A percentile compares a stretch with the other conserved stretches of the same genome.
Conservation (phyloP, 768 basidiomycete species). For the Boletus sp. region DNA sequence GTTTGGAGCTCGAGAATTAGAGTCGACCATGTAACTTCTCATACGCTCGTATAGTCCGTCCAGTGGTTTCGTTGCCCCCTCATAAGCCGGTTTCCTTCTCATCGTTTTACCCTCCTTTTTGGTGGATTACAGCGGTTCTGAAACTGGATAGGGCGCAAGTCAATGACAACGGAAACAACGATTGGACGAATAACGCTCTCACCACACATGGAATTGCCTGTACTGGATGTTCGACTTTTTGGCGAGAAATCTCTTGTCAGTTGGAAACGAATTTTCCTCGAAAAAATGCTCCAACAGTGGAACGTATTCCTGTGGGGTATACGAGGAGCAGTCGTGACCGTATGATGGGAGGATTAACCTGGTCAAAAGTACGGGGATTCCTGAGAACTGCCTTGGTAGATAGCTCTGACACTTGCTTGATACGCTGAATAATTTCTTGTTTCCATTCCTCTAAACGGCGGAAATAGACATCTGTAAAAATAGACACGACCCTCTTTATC, state of each 20-base stretch:
- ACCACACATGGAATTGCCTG: constrained; percentile 19
- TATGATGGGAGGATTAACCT: neutral
- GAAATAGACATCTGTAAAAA: neutral
- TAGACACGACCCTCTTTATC: neutral
- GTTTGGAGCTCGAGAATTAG: neutral
- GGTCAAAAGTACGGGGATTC: neutral
- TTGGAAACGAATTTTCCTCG: constrained; percentile 8
- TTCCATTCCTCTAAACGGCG: neutral
- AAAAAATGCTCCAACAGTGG: constrained; percentile 13
- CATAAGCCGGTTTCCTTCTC: neutral
- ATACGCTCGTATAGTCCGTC: neutral
- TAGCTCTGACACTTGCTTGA: neutral
- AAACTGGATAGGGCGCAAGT: neutral
- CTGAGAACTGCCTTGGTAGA: accelerated
- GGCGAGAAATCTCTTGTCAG: constrained; percentile 12
- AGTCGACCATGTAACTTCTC: neutral
- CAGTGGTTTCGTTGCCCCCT: neutral
- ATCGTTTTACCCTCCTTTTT: neutral
- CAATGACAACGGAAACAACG: accelerated
- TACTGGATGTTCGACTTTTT: constrained; percentile 9
- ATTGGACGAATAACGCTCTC: neutral
- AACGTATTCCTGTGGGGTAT: neutral
- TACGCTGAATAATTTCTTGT: neutral
- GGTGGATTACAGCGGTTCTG: constrained; percentile 12
- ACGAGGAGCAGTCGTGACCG: accelerated